A percentile compares a stretch with the other conserved stretches of the same genome.
Conservation (phyloP, 2,329 filamentous ascomycete species). For the Colletotrichum nymphaeae region DNA sequence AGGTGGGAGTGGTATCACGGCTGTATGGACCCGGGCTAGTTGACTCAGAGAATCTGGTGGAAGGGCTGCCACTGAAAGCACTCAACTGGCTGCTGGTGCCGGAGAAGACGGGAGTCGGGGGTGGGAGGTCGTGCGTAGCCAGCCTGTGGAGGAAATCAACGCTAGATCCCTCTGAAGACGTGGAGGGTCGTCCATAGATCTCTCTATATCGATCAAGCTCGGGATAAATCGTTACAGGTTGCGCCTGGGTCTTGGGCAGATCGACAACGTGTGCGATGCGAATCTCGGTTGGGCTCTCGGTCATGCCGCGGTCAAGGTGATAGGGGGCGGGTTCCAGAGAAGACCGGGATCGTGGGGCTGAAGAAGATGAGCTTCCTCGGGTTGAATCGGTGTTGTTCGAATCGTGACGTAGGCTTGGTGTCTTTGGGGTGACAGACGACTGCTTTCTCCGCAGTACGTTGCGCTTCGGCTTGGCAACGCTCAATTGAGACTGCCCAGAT, state of each 20-base stretch:
- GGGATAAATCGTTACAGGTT: conserved; percentile 64
- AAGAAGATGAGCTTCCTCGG: conserved; percentile 56
- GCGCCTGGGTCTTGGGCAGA: conserved; percentile 48
- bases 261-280: conserved; percentile 55
- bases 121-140: conserved; percentile 73
- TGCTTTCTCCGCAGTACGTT: conserved; percentile 63
- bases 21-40: conserved; percentile 77
- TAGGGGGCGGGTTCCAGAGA: conserved; percentile 48
- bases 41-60: conserved; percentile 80
- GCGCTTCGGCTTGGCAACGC: conserved; percentile 46
- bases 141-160: conserved; percentile 66
- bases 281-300: conserved; percentile 58
- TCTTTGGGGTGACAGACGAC: conserved; percentile 56
- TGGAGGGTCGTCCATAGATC: conserved; percentile 49
- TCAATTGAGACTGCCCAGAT: conserved; percentile 48
- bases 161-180: conserved; percentile 46
- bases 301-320: conserved; percentile 55
- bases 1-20: conserved; percentile 82
- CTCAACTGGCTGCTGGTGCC: conserved; percentile 66
- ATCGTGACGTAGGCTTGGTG: conserved; percentile 45
- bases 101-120: conserved; percentile 73
- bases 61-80: conserved; percentile 76
- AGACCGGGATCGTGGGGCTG: conserved; percentile 51
- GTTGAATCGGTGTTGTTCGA: conserved; percentile 48
- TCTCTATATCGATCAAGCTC: conserved; percentile 72